Percentiles rank a stretch among this genome's conserved stretches.
Conservation (phyloP, 2,329 filamentous ascomycete genomes). For the Beauveria pseudobassiana region DNA sequence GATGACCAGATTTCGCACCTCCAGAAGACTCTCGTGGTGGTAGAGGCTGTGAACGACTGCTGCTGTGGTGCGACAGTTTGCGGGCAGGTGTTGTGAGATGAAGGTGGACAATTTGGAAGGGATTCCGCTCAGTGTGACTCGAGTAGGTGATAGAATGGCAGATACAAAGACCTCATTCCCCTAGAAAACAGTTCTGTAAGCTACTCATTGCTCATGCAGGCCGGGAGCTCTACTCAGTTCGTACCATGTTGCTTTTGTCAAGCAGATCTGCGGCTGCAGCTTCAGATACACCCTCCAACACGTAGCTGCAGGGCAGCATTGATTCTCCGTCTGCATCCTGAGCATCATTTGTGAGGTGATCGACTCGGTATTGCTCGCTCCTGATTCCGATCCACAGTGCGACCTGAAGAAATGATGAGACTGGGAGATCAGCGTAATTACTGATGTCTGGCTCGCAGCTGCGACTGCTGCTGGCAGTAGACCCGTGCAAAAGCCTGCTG, state of each 20-base stretch:
- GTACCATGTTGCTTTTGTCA: not conserved
- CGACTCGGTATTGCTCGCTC: not conserved
- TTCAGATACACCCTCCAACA: not conserved
- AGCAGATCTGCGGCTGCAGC: not conserved
- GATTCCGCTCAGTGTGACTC: not conserved
- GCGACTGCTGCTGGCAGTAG: not conserved
- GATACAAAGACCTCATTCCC: not conserved
- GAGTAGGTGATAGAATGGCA: not conserved
- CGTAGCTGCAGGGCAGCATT: not conserved
- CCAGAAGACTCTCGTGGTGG: not conserved
- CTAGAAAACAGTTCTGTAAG: not conserved
- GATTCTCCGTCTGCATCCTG: not conserved
- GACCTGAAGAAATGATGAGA: not conserved
- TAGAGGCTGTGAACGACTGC: not conserved
- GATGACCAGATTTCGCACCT: not conserved
- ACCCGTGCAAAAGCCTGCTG: not conserved
- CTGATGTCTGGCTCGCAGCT: not conserved
- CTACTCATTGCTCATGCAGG: not conserved
- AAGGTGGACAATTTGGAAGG: not conserved
- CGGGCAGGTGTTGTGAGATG: not conserved
- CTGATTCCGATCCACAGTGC: not conserved
- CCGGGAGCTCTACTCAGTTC: not conserved
- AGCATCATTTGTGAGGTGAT: not conserved
- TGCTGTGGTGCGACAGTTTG: not conserved
- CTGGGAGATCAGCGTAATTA: not conserved